These are phyloP conservation scores for Collybia mongolica DNA, from an alignment of 768 basidiomycete genomes.

Conservation along the genomic window DNA sequence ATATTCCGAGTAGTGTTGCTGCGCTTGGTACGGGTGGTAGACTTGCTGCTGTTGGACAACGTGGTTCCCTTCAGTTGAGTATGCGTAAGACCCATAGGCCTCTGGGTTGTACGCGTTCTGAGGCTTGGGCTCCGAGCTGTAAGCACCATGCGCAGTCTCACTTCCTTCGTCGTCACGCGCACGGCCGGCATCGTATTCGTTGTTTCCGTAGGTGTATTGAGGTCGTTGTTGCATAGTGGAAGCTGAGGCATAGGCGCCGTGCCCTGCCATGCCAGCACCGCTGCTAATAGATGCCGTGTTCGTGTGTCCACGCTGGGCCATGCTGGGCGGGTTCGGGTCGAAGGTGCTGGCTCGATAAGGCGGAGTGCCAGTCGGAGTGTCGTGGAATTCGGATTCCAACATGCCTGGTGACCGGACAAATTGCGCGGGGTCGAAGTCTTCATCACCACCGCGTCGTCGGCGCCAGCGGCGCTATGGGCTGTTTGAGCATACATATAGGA, in stretches of 20 bases:
- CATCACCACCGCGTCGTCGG: constrained; percentile 28
- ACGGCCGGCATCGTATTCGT: constrained; percentile 19
- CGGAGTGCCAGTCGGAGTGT: constrained; percentile 5
- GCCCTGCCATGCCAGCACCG: constrained; percentile 37
- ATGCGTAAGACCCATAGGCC: constrained; percentile 42
- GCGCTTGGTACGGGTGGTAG: constrained; percentile 21
- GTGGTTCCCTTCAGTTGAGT: constrained; percentile 30
- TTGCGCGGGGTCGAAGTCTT: constrained; percentile 34
- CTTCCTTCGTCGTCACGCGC: constrained; percentile 25
- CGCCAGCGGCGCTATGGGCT: constrained; percentile 32
- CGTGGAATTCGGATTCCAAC: constrained; percentile 15
- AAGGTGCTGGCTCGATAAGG: constrained; percentile 23
- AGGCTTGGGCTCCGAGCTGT: constrained; percentile 38
- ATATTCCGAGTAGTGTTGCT: constrained; percentile 15
- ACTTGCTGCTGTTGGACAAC: constrained; percentile 25
- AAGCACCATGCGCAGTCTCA: constrained; percentile 29
- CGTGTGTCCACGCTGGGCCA: constrained; percentile 24
- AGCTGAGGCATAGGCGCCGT: constrained; percentile 30
- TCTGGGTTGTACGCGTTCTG: constrained; percentile 40
- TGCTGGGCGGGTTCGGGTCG: constrained; percentile 20
- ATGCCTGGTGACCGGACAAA: constrained; percentile 18
- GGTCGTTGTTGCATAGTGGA: constrained; percentile 39
- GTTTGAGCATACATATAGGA: constrained; percentile 2
- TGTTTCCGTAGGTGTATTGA: constrained; percentile 36
- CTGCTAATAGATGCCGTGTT: constrained; percentile 26